Conservation (phyloP, 2,329 filamentous ascomycete species). For the Phyllosticta citrichinensis region DNA sequence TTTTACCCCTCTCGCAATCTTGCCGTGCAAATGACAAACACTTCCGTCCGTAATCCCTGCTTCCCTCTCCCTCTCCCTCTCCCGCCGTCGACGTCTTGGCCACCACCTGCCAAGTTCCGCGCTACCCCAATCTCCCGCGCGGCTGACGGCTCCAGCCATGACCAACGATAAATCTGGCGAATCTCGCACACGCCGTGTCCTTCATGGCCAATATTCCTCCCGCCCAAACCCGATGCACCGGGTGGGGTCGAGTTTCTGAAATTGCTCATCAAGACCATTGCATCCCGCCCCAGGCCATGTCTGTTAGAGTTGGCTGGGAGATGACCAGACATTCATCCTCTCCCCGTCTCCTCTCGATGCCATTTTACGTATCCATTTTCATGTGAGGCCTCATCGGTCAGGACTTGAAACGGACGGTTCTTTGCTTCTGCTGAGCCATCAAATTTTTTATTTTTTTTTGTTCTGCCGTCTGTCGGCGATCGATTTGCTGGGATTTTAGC, state of each 20-base stretch:
- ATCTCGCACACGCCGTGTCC: not conserved
- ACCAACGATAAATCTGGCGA: not conserved
- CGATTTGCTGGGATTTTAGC: not conserved
- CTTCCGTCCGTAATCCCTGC: not conserved
- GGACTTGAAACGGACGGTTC: not conserved
- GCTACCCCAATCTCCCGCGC: not conserved
- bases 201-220: not conserved
- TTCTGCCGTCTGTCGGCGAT: not conserved
- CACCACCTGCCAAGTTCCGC: not conserved
- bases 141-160: not conserved
- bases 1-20: not conserved
- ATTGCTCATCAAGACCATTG: not conserved
- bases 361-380: not conserved
- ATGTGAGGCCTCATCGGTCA: not conserved
- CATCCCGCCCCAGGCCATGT: not conserved
- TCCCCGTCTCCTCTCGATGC: not conserved
- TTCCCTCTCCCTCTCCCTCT: not conserved
- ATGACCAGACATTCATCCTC: not conserved
- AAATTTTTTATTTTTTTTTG: not conserved
- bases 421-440: not conserved
- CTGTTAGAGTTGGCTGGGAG: not conserved
- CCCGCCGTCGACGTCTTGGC: not conserved
- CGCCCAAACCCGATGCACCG: not conserved
- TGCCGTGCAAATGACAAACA: not conserved
- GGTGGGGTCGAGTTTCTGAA: not conserved